These are phyloP conservation scores for Cercospora sp. DNA, from an alignment of 2,329 filamentous ascomycete genomes.

Conservation along the genomic window DNA sequence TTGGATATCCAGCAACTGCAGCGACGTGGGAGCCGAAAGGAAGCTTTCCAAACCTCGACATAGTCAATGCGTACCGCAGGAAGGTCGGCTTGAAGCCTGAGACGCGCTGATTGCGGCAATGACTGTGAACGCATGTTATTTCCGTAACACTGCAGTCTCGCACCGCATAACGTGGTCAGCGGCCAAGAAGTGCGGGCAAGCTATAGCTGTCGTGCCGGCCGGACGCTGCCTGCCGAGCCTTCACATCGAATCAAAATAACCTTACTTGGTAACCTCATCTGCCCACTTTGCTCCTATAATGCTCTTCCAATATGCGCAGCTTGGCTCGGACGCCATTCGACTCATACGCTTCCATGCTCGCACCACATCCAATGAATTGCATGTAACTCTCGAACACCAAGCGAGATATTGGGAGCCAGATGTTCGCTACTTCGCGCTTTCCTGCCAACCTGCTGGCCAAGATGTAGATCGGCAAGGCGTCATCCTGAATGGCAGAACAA, in stretches of 20 bases:
- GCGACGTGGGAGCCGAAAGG: constrained; percentile 34
- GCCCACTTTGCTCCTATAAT: not conserved
- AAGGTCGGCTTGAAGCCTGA: constrained; percentile 18
- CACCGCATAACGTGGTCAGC: not conserved
- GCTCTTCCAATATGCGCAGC: constrained; percentile 23
- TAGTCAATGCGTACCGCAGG: constrained; percentile 29
- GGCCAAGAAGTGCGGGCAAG: constrained; percentile 1
- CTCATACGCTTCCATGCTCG: constrained; percentile 17
- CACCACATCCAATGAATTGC: constrained; percentile 13
- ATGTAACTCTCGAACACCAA: constrained; percentile 20
- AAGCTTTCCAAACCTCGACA: constrained; percentile 27
- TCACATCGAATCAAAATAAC: not conserved
- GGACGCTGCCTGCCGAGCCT: not conserved
- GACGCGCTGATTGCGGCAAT: not conserved
- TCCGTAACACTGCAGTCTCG: not conserved
- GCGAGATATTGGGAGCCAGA: constrained; percentile 6
- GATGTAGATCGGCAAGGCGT: constrained; percentile 12
- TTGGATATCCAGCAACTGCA: constrained; percentile 26
- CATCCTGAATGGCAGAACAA: constrained; percentile 22
- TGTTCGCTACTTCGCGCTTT: constrained; percentile 13
- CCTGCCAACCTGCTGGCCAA: not conserved
- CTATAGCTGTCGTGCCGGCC: not conserved
- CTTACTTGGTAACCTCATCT: not conserved
- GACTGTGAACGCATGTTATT: not conserved
- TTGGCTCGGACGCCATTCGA: constrained; percentile 16